A percentile compares a stretch with the other conserved stretches of the same genome.
phyloP scores from a whole-genome alignment of 495 filamentous ascomycete genomes.

The Xeromyces bisporus region DNA sequence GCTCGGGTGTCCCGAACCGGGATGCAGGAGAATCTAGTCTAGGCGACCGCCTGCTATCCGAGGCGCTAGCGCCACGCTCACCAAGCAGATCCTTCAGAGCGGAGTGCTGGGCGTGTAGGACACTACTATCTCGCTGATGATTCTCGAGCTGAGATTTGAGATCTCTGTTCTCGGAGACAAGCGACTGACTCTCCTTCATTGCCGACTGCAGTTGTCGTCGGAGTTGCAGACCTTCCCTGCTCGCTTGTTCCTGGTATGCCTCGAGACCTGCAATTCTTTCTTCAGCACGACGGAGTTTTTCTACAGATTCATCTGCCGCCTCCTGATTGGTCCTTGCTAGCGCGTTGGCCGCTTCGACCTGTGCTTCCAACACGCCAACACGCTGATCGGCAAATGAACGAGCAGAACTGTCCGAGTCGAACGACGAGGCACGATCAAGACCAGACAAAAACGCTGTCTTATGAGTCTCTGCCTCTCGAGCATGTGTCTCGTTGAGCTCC shows the following conservation, averaged over 20 bases:
- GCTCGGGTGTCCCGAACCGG: constrained; percentile 62
- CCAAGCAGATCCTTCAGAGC: constrained; percentile 82
- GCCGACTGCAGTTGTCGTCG: constrained; percentile 75
- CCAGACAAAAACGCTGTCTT: constrained; percentile 70
- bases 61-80: constrained; percentile 59
- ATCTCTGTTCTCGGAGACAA: constrained; percentile 61
- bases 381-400: constrained; percentile 51
- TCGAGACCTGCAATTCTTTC: constrained; percentile 92
- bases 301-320: constrained; percentile 74
- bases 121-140: constrained; percentile 79
- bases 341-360: constrained; percentile 58
- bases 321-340: constrained; percentile 74
- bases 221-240: constrained; percentile 74
- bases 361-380: constrained; percentile 58
- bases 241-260: constrained; percentile 91
- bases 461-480: constrained; percentile 73
- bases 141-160: constrained; percentile 60
- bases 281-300: constrained; percentile 81
- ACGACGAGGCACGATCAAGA: constrained; percentile 43
- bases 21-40: constrained; percentile 52
- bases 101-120: constrained; percentile 73
- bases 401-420: constrained; percentile 29
- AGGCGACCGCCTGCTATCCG: constrained; percentile 39
- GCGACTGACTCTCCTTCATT: constrained; percentile 58
- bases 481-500: constrained; percentile 75